phyloP scores from a whole-genome alignment of 164 flowering plant species.

The Malania oleifera region DNA sequence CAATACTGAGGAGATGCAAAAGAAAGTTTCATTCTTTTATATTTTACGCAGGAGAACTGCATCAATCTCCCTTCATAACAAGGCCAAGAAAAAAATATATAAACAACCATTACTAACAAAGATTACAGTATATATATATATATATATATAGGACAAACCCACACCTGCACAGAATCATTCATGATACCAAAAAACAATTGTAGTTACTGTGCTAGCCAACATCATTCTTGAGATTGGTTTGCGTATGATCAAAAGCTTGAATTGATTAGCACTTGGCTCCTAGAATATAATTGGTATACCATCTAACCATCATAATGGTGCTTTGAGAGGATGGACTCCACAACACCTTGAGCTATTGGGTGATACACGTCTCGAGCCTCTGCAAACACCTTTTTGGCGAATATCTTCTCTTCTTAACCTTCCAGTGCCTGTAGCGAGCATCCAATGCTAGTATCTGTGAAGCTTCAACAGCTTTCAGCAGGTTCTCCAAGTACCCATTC shows the following conservation, averaged over 20 bases:
- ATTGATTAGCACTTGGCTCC: too few relatives aligned
- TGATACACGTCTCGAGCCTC: constrained; percentile 76
- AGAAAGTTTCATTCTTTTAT: too few relatives aligned
- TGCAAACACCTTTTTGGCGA: constrained; percentile 66
- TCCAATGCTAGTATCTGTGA: constrained; percentile 79
- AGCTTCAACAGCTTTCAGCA: constrained; percentile 67
- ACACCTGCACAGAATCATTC: not conserved
- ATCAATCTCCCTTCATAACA: too few relatives aligned
- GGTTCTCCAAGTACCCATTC: constrained; percentile 92
- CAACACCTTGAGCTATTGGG: constrained; percentile 91
- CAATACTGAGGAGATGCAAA: too few relatives aligned
- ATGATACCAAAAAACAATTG: not conserved
- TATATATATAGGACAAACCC: not conserved
- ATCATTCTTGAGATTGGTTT: not conserved
- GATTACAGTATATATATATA: too few relatives aligned
- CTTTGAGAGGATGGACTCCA: constrained; percentile 80
- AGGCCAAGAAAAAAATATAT: too few relatives aligned
- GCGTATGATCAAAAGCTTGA: not conserved
- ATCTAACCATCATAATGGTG: constrained; percentile 33
- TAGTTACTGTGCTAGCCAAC: not conserved
- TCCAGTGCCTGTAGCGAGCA: constrained; percentile 55
- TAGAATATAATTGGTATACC: too few relatives aligned
- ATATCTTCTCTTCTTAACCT: constrained; percentile 68
- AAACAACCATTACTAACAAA: too few relatives aligned
- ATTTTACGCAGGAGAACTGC: too few relatives aligned